phyloP scores from a whole-genome alignment of 2,329 filamentous ascomycete species.

The Xylogone sp. region DNA sequence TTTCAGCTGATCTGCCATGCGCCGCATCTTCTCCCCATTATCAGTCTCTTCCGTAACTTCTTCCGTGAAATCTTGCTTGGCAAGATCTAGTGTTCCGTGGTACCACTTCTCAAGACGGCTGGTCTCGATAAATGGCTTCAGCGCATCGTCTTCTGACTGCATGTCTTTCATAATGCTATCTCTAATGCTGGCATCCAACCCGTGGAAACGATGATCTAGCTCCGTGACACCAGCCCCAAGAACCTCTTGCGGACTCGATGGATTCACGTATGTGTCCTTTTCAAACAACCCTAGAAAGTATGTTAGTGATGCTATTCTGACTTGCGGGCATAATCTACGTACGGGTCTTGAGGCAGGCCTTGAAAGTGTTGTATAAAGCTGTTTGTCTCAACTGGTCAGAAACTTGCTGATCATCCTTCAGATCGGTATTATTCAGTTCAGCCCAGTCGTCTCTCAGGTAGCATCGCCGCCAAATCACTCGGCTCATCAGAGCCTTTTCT shows the following conservation, averaged over 20 bases:
- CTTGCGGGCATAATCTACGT: slow-evolving; percentile 33
- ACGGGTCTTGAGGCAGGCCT: slow-evolving; percentile 62
- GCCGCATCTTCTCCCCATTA: slow-evolving; percentile 16
- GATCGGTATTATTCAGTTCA: slow-evolving; percentile 70
- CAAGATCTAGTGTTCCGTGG: slow-evolving; percentile 33
- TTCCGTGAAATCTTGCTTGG: slow-evolving; percentile 32
- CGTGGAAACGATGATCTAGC: slow-evolving; percentile 56
- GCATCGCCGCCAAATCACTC: slow-evolving; percentile 83
- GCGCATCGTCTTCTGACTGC: slow-evolving; percentile 63
- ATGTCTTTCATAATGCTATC: slow-evolving; percentile 69
- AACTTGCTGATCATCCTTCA: slow-evolving; percentile 68
- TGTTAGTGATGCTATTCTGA: neutral
- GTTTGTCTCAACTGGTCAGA: slow-evolving; percentile 61
- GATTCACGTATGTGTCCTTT: slow-evolving; percentile 37
- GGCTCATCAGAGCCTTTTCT: slow-evolving; percentile 51
- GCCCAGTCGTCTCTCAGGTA: slow-evolving; percentile 84
- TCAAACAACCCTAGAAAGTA: slow-evolving; percentile 33
- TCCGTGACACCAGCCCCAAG: slow-evolving; percentile 58
- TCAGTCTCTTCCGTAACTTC: slow-evolving; percentile 25
- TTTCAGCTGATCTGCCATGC: slow-evolving; percentile 16
- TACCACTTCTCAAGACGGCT: slow-evolving; percentile 70
- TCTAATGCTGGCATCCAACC: slow-evolving; percentile 59
- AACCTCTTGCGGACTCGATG: slow-evolving; percentile 48
- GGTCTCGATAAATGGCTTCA: slow-evolving; percentile 63
- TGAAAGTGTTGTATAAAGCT: slow-evolving; percentile 64